Conservation (phyloP, 2,329 filamentous ascomycete species). For the Paecilomyces fulvus region DNA sequence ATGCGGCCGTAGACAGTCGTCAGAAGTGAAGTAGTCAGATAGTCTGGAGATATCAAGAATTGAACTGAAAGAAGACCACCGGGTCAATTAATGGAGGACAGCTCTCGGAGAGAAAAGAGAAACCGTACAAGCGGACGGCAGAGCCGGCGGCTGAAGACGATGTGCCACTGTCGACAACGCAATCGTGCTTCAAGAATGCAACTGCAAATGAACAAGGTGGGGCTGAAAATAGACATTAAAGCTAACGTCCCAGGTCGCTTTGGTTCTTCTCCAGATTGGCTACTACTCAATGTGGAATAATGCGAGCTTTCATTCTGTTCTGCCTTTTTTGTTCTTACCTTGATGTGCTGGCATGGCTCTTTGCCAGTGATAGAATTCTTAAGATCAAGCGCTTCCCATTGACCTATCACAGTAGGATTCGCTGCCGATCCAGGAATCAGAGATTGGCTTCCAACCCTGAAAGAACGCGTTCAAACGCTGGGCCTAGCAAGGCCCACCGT, state of each 20-base stretch:
- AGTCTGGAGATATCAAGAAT: neutral
- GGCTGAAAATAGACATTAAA: constrained; percentile 1
- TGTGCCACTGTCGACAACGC: constrained; percentile 1
- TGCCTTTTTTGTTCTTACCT: constrained; percentile 12
- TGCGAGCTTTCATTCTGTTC: constrained; percentile 4
- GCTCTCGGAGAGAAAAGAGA: neutral
- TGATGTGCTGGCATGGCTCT: constrained; percentile 84
- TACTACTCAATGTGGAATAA: neutral
- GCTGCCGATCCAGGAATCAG: constrained; percentile 27
- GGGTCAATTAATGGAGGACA: constrained; percentile 1
- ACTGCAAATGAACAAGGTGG: neutral
- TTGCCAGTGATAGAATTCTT: constrained; percentile 68
- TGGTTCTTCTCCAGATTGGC: constrained; percentile 1
- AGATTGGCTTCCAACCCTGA: constrained; percentile 16
- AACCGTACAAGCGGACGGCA: constrained; percentile 3
- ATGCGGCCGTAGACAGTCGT: neutral
- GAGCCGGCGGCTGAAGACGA: constrained; percentile 1
- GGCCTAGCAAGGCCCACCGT: constrained; percentile 10
- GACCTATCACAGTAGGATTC: constrained; percentile 33
- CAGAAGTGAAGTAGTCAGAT: constrained; percentile 3
- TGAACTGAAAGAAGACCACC: neutral
- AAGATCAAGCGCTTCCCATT: constrained; percentile 48
- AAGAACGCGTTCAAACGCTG: constrained; percentile 5
- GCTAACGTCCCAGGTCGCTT: neutral
- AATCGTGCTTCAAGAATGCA: constrained; percentile 1